Percentiles rank a stretch among this genome's conserved stretches.
Evolutionary conservation across 805 yeast genomes (phyloP).

Genomic region (Kluyveromyces lactis): DNA sequence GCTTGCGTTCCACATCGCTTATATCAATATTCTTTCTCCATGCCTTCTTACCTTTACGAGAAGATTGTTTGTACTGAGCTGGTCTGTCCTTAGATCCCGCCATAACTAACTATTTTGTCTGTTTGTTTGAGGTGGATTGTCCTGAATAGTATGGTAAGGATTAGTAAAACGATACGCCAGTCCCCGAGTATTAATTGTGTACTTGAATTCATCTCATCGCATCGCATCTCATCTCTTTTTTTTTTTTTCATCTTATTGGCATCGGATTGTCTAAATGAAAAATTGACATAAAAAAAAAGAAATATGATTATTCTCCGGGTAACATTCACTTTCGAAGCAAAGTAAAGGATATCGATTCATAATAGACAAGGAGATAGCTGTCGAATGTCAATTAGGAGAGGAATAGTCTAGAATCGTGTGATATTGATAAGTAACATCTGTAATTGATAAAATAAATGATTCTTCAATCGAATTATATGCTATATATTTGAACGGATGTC

Average conservation of each 20-base stretch:
- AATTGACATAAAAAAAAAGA: neutral
- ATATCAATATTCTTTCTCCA: slow-evolving; percentile 96
- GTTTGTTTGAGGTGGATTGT: no score
- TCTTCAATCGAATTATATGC: no score
- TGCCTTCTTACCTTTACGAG: slow-evolving; percentile 88
- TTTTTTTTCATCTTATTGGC: neutral
- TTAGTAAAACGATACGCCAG: neutral
- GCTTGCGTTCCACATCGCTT: slow-evolving; percentile 62
- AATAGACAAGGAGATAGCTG: no score
- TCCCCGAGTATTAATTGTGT: no score
- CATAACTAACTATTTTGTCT: no score
- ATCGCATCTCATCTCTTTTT: slow-evolving; percentile 14
- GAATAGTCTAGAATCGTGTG: no score
- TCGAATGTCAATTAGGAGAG: no score
- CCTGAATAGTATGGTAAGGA: no score
- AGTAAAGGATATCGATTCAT: no score
- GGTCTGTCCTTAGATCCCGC: slow-evolving; percentile 36
- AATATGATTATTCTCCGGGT: slow-evolving; percentile 2
- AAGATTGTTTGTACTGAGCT: slow-evolving; percentile 54
- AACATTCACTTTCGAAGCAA: neutral
- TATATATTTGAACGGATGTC: no score
- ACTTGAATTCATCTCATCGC: slow-evolving; percentile 8
- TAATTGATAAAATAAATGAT: no score
- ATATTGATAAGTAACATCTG: no score
- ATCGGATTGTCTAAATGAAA: neutral